Percentiles rank a stretch among this genome's conserved stretches.
Conservation (phyloP, 2,329 filamentous ascomycete genomes). For the Exophiala oligosperma region DNA sequence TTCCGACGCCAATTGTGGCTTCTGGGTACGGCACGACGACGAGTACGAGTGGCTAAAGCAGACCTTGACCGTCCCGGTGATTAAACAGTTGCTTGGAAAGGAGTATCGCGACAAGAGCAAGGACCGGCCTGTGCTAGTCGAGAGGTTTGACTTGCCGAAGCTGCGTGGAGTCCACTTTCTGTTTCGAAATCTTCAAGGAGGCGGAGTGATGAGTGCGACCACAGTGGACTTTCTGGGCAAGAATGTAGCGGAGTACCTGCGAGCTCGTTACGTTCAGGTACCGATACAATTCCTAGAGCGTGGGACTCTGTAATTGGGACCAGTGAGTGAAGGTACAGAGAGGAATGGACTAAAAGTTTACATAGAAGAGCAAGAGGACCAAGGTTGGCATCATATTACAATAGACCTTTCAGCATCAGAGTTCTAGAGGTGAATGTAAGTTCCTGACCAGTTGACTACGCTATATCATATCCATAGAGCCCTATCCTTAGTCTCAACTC, state of each 20-base stretch:
- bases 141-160: conserved; percentile 49
- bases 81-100: conserved; percentile 37
- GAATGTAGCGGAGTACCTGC: conserved; percentile 42
- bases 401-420: too few species aligned
- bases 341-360: too few species aligned
- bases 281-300: conserved; percentile 35
- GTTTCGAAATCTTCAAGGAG: conserved; percentile 39
- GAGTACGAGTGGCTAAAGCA: conserved; percentile 35
- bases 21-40: conserved; percentile 35
- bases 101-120: conserved; percentile 33
- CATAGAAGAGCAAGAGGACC: too few species aligned
- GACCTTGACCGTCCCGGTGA: conserved; percentile 23
- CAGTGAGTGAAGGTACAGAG: too few species aligned
- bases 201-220: conserved; percentile 37
- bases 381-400: too few species aligned
- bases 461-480: too few species aligned
- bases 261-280: conserved; percentile 38
- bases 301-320: conserved; percentile 12
- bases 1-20: conserved; percentile 38
- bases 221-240: conserved; percentile 42
- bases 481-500: too few species aligned
- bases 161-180: conserved; percentile 42
- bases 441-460: too few species aligned
- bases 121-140: conserved; percentile 34
- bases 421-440: too few species aligned